phyloP scores from a whole-genome alignment of 2,329 filamentous ascomycete genomes.

The Epichloe brachyelytri region DNA sequence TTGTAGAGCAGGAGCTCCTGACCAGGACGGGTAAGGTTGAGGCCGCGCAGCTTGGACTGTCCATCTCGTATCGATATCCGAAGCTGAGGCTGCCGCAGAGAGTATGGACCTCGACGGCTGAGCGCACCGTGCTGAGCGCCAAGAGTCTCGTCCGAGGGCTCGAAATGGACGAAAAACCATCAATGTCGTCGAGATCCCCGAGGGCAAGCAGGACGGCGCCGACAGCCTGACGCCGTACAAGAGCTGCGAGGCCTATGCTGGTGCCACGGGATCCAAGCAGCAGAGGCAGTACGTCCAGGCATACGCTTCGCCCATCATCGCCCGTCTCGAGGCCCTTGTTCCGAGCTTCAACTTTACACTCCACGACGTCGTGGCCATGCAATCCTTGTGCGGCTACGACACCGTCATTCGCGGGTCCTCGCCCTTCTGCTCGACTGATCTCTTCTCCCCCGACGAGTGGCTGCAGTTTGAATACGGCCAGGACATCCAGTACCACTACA shows the following conservation, averaged over 20 bases:
- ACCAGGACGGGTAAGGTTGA: constrained; percentile 49
- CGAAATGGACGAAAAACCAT: constrained; percentile 38
- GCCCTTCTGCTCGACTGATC: constrained; percentile 44
- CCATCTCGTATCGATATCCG: constrained; percentile 40
- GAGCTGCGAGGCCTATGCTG: constrained; percentile 49
- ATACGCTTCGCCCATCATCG: constrained; percentile 49
- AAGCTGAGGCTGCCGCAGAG: constrained; percentile 36
- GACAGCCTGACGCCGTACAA: constrained; percentile 51
- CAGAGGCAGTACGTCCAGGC: constrained; percentile 33
- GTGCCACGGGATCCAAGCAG: constrained; percentile 42
- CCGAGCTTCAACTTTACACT: constrained; percentile 50
- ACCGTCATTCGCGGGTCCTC: constrained; percentile 49
- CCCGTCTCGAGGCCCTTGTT: constrained; percentile 38
- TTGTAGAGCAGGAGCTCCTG: constrained; percentile 43
- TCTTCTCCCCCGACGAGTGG: constrained; percentile 51
- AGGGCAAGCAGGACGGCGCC: constrained; percentile 43
- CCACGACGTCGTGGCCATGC: constrained; percentile 51
- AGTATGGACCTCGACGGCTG: constrained; percentile 51
- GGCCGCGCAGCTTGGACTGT: constrained; percentile 46
- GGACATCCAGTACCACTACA: constrained; percentile 52
- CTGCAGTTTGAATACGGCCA: constrained; percentile 54
- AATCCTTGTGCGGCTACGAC: constrained; percentile 54
- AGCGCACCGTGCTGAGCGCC: constrained; percentile 46
- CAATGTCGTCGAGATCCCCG: constrained; percentile 40
- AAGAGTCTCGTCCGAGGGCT: constrained; percentile 44